Evolutionary conservation across 208 protist species (phyloP), one percentile per base, ranked within the genome.

Genomic region (Porcisia hertigi): DNA sequence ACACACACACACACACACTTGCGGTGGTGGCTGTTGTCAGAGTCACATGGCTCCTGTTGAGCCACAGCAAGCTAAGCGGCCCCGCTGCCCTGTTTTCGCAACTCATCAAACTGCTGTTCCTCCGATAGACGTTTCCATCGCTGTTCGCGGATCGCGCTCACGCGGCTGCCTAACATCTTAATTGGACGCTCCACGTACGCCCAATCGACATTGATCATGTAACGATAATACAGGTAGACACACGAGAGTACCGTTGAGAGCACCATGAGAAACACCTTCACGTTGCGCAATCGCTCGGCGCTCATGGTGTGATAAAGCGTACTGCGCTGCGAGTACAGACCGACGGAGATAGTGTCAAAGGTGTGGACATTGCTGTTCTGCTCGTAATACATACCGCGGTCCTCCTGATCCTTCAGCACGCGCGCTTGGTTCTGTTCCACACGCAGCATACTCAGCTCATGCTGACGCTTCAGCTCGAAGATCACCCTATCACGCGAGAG

Each of bases 361-460:
- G 93, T 97, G 72, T 91, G 85, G 11, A 96, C 91, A 75, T 97
- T 97, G 72, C 85, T 90, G 86, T 97, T 97, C 76, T 97, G 93
- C 72, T 97, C 93, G 76, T 95, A 97, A 80, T 97, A 97, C 88
- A 97, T 91, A 47, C 91, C 93, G 41, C 93, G 88, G 67, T 96
- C 93, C 67, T 95, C 86, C 80, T 97, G 93, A 57, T 97, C 90
- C 55, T 94, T 96, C 54, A 97, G 81, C 30, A 92, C 84, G 64
- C 93, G 91, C 41, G 82, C 83, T 65, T 97, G 93, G 45, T 92
- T 88, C 73, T 97, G 90, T 79, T 96, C 86, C 16, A 97, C 90
- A 25, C 93, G 89, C 23, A 94, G 87, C 93, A 97, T 97, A 76
- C 87, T 94, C 12, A 97, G 90, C 86, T 97, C 93, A 64, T 97